Evolutionary conservation across 176 grass and related monocot species (phyloP).

Genomic region (Raddia distichophylla): DNA sequence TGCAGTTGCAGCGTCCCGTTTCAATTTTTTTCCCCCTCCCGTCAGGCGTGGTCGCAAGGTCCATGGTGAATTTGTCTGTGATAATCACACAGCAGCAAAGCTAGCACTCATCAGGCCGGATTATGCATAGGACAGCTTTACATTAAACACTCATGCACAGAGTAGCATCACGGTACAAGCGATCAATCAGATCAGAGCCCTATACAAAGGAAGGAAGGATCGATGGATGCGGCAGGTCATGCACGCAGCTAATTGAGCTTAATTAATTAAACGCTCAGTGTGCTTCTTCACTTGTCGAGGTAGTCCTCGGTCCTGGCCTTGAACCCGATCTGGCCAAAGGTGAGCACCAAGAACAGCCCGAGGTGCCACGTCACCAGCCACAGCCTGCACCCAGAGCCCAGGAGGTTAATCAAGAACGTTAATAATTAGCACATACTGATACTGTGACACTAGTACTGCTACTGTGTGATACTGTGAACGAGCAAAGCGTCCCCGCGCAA

Average conservation of each 20-base stretch:
- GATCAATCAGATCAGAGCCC: constrained; percentile 14
- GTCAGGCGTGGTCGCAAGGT: neutral
- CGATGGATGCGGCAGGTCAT: neutral
- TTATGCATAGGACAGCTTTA: neutral
- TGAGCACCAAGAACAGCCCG: constrained; percentile 83
- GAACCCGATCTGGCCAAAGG: constrained; percentile 98
- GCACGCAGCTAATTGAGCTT: neutral
- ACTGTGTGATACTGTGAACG: too few species aligned
- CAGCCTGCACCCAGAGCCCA: constrained; percentile 53
- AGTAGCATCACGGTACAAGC: neutral
- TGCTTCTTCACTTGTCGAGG: constrained; percentile 54
- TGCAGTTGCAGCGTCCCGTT: too few species aligned
- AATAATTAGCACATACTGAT: too few species aligned
- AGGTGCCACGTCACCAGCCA: constrained; percentile 94
- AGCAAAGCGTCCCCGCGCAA: too few species aligned
- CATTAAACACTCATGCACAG: neutral
- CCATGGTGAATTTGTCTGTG: neutral
- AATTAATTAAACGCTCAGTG: neutral
- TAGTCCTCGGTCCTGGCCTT: constrained; percentile 95
- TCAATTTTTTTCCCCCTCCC: too few species aligned
- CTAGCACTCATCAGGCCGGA: neutral
- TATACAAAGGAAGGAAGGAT: constrained; percentile 44
- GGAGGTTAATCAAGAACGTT: neutral
- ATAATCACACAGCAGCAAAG: neutral
- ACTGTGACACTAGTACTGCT: neutral